Evolutionary conservation across 805 yeast species (phyloP).

Genomic region (Metschnikowia corniflorae): DNA sequence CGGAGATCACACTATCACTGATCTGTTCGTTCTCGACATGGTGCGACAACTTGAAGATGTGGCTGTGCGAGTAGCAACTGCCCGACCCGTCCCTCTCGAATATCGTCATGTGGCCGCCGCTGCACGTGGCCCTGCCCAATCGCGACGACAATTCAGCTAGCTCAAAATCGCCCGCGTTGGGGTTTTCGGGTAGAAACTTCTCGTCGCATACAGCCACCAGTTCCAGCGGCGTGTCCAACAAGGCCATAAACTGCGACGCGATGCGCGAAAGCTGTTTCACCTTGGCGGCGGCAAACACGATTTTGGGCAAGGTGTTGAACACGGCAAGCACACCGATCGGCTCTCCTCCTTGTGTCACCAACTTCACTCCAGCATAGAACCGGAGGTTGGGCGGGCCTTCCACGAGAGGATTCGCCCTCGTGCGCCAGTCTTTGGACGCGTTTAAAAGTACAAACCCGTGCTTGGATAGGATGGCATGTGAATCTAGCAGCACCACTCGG

Average conservation of each 20-base stretch:
- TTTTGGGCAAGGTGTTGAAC: slow-evolving; percentile 47
- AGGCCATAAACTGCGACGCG: slow-evolving; percentile 41
- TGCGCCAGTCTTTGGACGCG: slow-evolving; percentile 70
- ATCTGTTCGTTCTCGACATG: slow-evolving; percentile 5
- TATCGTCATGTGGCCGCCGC: slow-evolving; percentile 37
- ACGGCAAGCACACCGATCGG: slow-evolving; percentile 58
- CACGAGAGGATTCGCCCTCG: slow-evolving; percentile 58
- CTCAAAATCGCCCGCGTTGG: slow-evolving; percentile 20
- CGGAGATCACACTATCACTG: slow-evolving; percentile 2
- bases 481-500: slow-evolving; percentile 58
- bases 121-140: slow-evolving; percentile 58
- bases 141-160: slow-evolving; percentile 30
- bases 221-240: slow-evolving; percentile 35
- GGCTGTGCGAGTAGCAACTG: slow-evolving; percentile 51
- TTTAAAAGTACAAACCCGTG: slow-evolving; percentile 54
- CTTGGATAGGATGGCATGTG: slow-evolving; percentile 61
- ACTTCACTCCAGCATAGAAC: slow-evolving; percentile 66
- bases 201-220: slow-evolving; percentile 9
- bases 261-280: slow-evolving; percentile 34
- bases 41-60: slow-evolving; percentile 41
- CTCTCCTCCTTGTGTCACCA: slow-evolving; percentile 37
- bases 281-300: slow-evolving; percentile 31
- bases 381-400: slow-evolving; percentile 55
- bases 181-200: slow-evolving; percentile 6
- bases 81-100: slow-evolving; percentile 68